phyloP scores from a whole-genome alignment of 1,139 yeast species.

The Taphrina flavorubra region DNA sequence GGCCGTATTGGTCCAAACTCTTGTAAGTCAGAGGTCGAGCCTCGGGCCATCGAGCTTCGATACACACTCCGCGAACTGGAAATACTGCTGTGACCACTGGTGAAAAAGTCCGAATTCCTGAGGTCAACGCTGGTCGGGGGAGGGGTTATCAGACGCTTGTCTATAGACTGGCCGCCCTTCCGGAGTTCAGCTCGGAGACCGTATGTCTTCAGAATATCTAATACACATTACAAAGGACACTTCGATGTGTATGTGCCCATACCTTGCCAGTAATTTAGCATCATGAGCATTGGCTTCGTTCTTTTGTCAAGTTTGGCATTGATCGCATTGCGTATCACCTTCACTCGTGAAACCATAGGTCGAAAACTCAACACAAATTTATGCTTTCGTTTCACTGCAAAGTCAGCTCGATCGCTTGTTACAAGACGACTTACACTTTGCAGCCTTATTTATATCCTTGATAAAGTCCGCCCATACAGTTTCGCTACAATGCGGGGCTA shows the following conservation, averaged over 20 bases:
- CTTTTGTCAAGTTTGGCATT: conserved; percentile 14
- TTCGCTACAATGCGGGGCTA: conserved; percentile 4
- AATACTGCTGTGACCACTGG: conserved; percentile 1
- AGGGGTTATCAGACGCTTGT: conserved; percentile 3
- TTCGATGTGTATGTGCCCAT: background rate
- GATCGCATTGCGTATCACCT: conserved; percentile 15
- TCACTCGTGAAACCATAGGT: conserved; percentile 9
- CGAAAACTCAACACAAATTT: conserved; percentile 12
- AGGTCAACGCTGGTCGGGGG: background rate
- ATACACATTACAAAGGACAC: background rate
- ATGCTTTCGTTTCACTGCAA: conserved; percentile 19
- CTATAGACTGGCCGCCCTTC: conserved; percentile 10
- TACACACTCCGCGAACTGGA: conserved; percentile 11
- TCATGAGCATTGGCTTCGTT: conserved; percentile 22
- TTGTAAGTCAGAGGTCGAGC: conserved; percentile 9
- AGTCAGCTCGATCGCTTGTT: background rate
- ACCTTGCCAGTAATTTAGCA: conserved; percentile 35
- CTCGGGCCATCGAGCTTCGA: conserved; percentile 7
- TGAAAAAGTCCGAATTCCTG: background rate
- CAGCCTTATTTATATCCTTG: conserved; percentile 19
- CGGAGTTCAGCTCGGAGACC: conserved; percentile 22
- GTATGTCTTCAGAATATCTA: conserved; percentile 20
- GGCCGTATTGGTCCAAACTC: conserved; percentile 10
- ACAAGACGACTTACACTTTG: conserved; percentile 10
- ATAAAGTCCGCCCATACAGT: conserved; percentile 18